Evolutionary conservation across 208 protist species (phyloP).

Genomic region (Wallacemonas sp.): DNA sequence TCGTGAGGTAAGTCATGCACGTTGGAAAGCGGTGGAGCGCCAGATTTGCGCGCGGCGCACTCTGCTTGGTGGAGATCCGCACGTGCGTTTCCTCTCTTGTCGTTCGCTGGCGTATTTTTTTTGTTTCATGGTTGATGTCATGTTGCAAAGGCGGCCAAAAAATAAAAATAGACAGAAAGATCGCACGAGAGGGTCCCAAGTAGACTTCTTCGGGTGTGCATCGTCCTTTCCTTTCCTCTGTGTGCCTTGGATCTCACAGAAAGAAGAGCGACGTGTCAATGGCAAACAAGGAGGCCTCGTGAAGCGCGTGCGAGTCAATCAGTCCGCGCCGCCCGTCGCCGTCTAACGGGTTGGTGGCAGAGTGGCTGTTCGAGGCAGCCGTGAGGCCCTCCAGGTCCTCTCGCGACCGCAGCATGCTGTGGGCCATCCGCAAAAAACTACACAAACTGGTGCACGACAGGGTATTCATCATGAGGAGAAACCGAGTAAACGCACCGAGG

Average conservation of each 20-base stretch:
- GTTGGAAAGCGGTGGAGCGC: too few species aligned
- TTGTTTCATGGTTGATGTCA: too few species aligned
- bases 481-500: conserved; percentile 38
- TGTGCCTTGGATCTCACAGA: neutral
- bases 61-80: too few species aligned
- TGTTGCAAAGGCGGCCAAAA: too few species aligned
- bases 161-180: too few species aligned
- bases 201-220: neutral
- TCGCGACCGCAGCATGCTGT: conserved; percentile 22
- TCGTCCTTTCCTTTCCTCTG: neutral
- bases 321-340: neutral
- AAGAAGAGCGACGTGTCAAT: conserved; percentile 11
- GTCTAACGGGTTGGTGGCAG: neutral
- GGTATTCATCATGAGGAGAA: conserved; percentile 42
- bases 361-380: neutral
- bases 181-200: too few species aligned
- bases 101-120: too few species aligned
- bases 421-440: conserved; percentile 22
- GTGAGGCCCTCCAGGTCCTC: conserved; percentile 10
- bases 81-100: too few species aligned
- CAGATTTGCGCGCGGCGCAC: too few species aligned
- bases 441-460: conserved; percentile 27
- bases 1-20: too few species aligned
- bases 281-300: conserved; percentile 6
- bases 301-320: conserved; percentile 4